Evolutionary conservation across 164 flowering plant genomes (phyloP).

Genomic region (Santalum album): DNA sequence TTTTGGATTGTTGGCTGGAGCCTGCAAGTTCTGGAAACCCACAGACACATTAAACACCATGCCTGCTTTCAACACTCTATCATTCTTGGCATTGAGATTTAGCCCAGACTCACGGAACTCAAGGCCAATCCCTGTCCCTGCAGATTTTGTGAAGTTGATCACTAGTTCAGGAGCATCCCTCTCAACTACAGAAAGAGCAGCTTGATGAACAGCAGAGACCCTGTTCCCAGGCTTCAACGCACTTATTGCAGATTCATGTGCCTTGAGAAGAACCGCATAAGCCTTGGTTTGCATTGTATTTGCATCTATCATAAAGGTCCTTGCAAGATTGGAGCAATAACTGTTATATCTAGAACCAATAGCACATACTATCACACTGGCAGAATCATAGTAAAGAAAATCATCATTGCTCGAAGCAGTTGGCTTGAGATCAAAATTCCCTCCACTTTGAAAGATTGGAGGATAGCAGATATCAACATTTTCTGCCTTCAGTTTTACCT

Average conservation of each 20-base stretch:
- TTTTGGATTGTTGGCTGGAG: slow-evolving; percentile 37
- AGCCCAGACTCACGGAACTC: slow-evolving; percentile 76
- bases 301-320: slow-evolving; percentile 68
- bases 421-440: slow-evolving; percentile 66
- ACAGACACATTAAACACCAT: slow-evolving; percentile 77
- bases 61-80: slow-evolving; percentile 43
- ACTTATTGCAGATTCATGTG: slow-evolving; percentile 68
- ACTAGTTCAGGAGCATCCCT: slow-evolving; percentile 61
- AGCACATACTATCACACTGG: slow-evolving; percentile 70
- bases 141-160: slow-evolving; percentile 51
- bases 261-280: slow-evolving; percentile 66
- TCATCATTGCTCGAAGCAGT: slow-evolving; percentile 79
- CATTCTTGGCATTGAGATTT: slow-evolving; percentile 60
- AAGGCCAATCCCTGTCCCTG: slow-evolving; percentile 78
- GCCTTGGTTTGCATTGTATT: slow-evolving; percentile 61
- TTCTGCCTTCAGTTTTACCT: slow-evolving; percentile 62
- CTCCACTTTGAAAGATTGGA: slow-evolving; percentile 86
- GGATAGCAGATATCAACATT: slow-evolving; percentile 86
- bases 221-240: slow-evolving; percentile 57
- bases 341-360: slow-evolving; percentile 65
- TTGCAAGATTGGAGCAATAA: slow-evolving; percentile 72
- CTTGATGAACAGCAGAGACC: slow-evolving; percentile 41
- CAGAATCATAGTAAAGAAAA: slow-evolving; percentile 50
- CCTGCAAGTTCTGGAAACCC: slow-evolving; percentile 66
- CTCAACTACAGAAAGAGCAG: slow-evolving; percentile 53